Conservation (phyloP, 805 yeast species). For the Yarrowia sp. region DNA sequence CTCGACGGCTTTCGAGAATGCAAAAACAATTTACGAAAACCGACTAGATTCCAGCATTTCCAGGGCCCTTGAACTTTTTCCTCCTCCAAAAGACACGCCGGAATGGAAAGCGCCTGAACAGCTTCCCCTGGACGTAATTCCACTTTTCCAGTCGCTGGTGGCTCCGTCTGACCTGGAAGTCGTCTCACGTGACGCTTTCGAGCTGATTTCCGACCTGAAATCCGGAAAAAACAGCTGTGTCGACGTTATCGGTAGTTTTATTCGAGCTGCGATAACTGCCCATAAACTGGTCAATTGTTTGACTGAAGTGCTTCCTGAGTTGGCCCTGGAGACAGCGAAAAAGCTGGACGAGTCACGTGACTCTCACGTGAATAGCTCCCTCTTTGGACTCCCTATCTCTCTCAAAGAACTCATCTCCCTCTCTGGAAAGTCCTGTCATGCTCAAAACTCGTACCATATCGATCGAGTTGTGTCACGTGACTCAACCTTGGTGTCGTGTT, state of each 20-base stretch:
- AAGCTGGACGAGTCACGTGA: slow-evolving; percentile 51
- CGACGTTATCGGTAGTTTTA: slow-evolving; percentile 53
- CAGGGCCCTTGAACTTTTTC: neutral
- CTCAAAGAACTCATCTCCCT: slow-evolving; percentile 53
- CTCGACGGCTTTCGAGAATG: neutral
- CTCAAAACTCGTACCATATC: slow-evolving; percentile 43
- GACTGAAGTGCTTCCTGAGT: slow-evolving; percentile 49
- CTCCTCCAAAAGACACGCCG: neutral
- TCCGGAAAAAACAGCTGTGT: slow-evolving; percentile 37
- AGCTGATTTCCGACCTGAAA: neutral
- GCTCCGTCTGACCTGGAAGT: neutral
- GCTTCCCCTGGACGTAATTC: slow-evolving; percentile 11
- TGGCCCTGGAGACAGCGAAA: slow-evolving; percentile 57
- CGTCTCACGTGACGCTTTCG: neutral
- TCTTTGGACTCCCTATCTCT: slow-evolving; percentile 66
- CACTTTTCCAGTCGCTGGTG: neutral
- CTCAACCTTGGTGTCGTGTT: slow-evolving; percentile 43
- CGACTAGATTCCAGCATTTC: neutral
- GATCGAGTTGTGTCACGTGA: slow-evolving; percentile 39
- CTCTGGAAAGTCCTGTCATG: slow-evolving; percentile 48
- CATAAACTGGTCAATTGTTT: slow-evolving; percentile 50
- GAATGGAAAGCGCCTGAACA: neutral
- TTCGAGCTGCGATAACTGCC: slow-evolving; percentile 57
- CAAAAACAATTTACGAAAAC: slow-evolving; percentile 5
- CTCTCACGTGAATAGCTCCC: slow-evolving; percentile 50